Conservation (phyloP, 345 rosid genomes). For the Lenwebbia sp. region DNA sequence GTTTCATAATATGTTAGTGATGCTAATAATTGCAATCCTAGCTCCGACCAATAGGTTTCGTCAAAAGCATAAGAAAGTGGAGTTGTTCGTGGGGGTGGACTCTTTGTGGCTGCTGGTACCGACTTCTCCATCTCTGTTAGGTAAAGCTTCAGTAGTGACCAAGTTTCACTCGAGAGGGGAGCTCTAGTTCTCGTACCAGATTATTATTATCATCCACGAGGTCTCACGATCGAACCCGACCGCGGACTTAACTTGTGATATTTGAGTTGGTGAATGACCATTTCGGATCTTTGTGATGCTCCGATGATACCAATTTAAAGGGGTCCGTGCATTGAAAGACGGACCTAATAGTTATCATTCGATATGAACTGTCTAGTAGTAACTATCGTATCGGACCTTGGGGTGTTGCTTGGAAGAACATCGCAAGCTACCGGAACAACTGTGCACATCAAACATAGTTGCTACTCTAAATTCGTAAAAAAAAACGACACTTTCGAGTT, state of each 20-base stretch:
- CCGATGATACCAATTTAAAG: background rate
- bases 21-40: background rate
- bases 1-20: background rate
- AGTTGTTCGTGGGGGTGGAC: background rate
- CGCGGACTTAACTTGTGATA: background rate
- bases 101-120: background rate
- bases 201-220: background rate
- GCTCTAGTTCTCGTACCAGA: background rate
- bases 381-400: too few relatives aligned
- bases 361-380: too few relatives aligned
- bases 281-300: background rate
- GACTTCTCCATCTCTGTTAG: background rate
- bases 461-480: background rate
- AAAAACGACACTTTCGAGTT: background rate
- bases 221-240: background rate
- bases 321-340: accelerated
- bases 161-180: background rate
- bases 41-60: background rate
- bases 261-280: background rate
- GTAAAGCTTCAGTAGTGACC: background rate
- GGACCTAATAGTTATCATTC: background rate
- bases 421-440: background rate
- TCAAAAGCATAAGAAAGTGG: too few relatives aligned
- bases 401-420: background rate
- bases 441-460: accelerated